Evolutionary conservation across 805 yeast genomes (phyloP).

Genomic region (Cyberlindnera maclurae): DNA sequence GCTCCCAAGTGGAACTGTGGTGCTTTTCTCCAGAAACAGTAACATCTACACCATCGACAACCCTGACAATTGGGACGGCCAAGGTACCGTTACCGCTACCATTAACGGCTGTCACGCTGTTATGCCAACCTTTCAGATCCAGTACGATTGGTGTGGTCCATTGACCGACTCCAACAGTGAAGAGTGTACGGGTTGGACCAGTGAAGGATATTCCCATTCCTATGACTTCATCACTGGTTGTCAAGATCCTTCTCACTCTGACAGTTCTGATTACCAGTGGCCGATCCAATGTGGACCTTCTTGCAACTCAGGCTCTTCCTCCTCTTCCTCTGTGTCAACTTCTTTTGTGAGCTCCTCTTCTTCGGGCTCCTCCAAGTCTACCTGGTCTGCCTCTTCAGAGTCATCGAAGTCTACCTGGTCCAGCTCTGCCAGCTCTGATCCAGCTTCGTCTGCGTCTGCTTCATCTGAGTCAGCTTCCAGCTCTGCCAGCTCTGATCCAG

Average conservation of each 20-base stretch:
- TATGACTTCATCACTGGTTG: not conserved
- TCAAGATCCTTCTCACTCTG: not conserved
- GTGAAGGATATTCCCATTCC: not conserved
- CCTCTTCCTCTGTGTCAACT: too few species aligned
- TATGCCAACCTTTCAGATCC: not conserved
- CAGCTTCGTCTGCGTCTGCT: too few species aligned
- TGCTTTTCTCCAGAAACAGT: not conserved
- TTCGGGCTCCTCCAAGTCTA: too few species aligned
- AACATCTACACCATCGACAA: not conserved
- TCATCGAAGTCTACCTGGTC: too few species aligned
- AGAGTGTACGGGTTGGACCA: not conserved
- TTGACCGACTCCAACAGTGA: not conserved
- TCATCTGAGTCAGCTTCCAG: too few species aligned
- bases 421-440: too few species aligned
- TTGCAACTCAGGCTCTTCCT: not conserved
- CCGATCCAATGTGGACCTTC: not conserved
- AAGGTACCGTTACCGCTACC: not conserved
- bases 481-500: too few species aligned
- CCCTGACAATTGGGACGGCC: not conserved
- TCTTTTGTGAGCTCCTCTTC: too few species aligned
- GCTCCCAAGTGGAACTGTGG: not conserved
- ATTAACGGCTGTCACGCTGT: not conserved
- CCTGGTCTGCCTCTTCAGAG: too few species aligned
- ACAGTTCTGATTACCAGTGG: not conserved
- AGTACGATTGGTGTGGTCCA: conserved; percentile 2